Evolutionary conservation across 257 asterid species (phyloP), one percentile per base, ranked within the genome.

Genomic region (Solanum lignicaule): DNA sequence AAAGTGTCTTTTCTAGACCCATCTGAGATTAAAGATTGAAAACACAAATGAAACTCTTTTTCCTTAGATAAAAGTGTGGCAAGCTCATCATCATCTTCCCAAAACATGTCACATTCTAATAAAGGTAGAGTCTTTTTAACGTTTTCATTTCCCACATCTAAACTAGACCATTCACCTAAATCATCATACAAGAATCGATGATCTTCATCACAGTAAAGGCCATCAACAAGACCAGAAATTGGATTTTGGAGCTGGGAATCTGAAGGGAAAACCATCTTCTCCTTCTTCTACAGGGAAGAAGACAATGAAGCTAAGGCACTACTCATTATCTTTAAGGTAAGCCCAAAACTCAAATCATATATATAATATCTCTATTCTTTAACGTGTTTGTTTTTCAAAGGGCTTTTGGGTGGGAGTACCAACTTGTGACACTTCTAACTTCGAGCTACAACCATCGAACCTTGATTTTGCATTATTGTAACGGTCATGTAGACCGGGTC

Each of bases 71-170:
- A 88, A 18, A 96, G 94, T 69, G 78, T 38, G 39, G 68, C 84
- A 81, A 96, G 92, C 94, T 38, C 41, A 38, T 96, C 98, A 2
- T 92, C 95, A n/a, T 94, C 95, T 76, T 95, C 99, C 99, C 98
- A 96, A 81, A 93, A 92, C 81, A 93, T 86, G 92, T 96, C 98
- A 86, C 92, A 93, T 88, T 92, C 95, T 39, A 86, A 87, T 60
- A 94, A 90, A 91, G 89, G 41, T 85, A 89, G 88, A 58, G 91
- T 89, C 27, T 86, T 91, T 88, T 90, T 79, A 3, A 86, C 69
- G 90, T 89, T 89, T 87, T 43, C n/a, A 87, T 87, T 88, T 38
- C 60, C 87, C 55, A 89, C 90, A 4, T 84, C 87, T 27, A 91
- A 88, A 86, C 88, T 86, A 68, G 79, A 88, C 87, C 88, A 92